Evolutionary conservation across 2,329 filamentous ascomycete species (phyloP), one percentile per base, ranked within the genome.

Genomic region (Neonectria neomacrospora): DNA sequence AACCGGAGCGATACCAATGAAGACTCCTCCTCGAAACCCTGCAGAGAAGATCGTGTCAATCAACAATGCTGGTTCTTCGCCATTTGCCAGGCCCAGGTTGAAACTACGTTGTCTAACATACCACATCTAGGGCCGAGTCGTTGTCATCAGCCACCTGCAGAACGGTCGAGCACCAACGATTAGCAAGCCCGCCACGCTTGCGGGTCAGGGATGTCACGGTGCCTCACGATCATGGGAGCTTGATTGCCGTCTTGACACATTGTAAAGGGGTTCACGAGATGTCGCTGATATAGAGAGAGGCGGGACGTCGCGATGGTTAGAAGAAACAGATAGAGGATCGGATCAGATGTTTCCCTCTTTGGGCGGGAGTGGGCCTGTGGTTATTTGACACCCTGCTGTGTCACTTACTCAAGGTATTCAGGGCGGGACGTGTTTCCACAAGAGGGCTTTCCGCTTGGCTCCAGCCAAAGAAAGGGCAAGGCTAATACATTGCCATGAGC

Each of bases 1-100:
- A 63, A 54, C 5, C 65, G 52, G 18, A 65, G 54, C 20, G 63
- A 67, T 18, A 52, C 51, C 18, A 67, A 28, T 10, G 65, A 63
- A 9, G 63, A 67, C 9, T 59, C 58, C 22, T 65, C 65, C n/a
- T 59, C 47, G 20, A 44, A 22, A 28, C 37, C 41, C 55, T 67
- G 5, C 20, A 10, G 23, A 34, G 42, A 12, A 50, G 6, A 6
- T 1, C 18, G 18, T 23, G 47, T 47, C 10, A 61, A 14, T 37
- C 23, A 26, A 26, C 10, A 34, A 47, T 14, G 2, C 18, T 16
- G 10, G 42, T 14, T 28, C 16, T 22, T 47, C 5, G 14, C 2
- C 34, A 7, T 37, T n/a, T 37, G 14, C 3, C 8, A 11, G 14
- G 10, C 18, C 22, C 5, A 32, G 18, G 5, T 11, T 39, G 22